phyloP scores from a whole-genome alignment of 257 asterid genomes.

The Rhazya stricta region DNA sequence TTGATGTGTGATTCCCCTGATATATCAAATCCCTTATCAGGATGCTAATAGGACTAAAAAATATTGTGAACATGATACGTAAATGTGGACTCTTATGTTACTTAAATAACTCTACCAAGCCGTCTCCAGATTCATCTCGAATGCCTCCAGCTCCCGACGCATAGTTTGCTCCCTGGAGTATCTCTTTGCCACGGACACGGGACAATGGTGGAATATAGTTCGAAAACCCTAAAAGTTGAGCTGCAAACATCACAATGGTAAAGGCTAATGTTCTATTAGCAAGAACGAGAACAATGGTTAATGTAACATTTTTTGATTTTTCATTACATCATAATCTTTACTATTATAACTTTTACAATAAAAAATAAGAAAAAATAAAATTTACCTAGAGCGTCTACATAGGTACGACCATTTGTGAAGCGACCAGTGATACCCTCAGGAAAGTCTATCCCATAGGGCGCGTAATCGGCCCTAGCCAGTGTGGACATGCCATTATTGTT shows the following conservation, averaged over 20 bases:
- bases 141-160: constrained; percentile 96
- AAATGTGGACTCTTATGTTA: too few relatives aligned
- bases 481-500: constrained; percentile 69
- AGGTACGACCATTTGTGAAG: constrained; percentile 85
- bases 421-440: constrained; percentile 82
- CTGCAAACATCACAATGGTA: constrained; percentile 30
- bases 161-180: constrained; percentile 65
- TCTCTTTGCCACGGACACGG: constrained; percentile 44
- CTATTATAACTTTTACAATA: not conserved
- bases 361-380: too few relatives aligned
- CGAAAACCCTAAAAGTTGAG: constrained; percentile 74
- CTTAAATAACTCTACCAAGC: too few relatives aligned
- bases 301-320: too few relatives aligned
- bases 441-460: constrained; percentile 78
- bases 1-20: constrained; percentile 80
- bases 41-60: too few relatives aligned
- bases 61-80: not conserved
- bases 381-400: constrained; percentile 67
- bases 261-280: not conserved
- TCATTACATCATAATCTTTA: too few relatives aligned
- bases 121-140: constrained; percentile 87
- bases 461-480: constrained; percentile 76
- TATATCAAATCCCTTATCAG: not conserved
- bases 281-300: too few relatives aligned
- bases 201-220: constrained; percentile 70